Conservation (phyloP, 495 filamentous ascomycete species). For the Neurospora sp. region DNA sequence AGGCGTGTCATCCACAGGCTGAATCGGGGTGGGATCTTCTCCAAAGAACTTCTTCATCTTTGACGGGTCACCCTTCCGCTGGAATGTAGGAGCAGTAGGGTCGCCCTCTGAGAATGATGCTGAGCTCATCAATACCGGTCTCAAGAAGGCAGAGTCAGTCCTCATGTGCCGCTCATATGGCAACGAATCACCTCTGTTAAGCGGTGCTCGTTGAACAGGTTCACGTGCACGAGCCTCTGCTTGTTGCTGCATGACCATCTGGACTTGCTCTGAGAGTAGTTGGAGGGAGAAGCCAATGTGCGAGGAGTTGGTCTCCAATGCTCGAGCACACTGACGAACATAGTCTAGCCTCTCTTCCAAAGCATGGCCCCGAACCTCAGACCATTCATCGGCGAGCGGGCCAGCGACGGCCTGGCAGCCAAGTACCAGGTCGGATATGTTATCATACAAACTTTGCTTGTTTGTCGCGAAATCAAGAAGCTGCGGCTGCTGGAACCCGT, state of each 20-base stretch:
- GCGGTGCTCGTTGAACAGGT: constrained; percentile 24
- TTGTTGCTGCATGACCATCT: constrained; percentile 36
- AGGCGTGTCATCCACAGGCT: constrained; percentile 62
- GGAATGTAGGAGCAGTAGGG: constrained; percentile 41
- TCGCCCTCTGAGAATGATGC: constrained; percentile 60
- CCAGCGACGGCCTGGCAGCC: constrained; percentile 80
- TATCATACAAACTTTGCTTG: constrained; percentile 88
- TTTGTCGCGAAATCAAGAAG: constrained; percentile 78
- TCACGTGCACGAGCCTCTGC: constrained; percentile 28
- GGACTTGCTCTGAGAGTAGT: constrained; percentile 70
- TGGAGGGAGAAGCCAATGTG: constrained; percentile 83
- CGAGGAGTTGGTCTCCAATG: constrained; percentile 76
- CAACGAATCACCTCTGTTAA: constrained; percentile 35
- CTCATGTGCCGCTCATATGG: constrained; percentile 40
- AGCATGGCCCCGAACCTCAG: constrained; percentile 78
- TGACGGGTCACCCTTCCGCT: constrained; percentile 58
- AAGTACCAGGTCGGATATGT: constrained; percentile 77
- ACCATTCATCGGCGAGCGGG: constrained; percentile 90
- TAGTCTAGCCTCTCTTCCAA: constrained; percentile 80
- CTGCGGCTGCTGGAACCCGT: constrained; percentile 71
- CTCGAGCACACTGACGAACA: constrained; percentile 61
- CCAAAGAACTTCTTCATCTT: constrained; percentile 88
- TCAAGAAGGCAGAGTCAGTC: constrained; percentile 30
- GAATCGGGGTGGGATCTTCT: constrained; percentile 56
- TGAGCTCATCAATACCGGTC: constrained; percentile 41